phyloP scores from a whole-genome alignment of 129 eudicot species.

The Tanacetum coccineum region DNA sequence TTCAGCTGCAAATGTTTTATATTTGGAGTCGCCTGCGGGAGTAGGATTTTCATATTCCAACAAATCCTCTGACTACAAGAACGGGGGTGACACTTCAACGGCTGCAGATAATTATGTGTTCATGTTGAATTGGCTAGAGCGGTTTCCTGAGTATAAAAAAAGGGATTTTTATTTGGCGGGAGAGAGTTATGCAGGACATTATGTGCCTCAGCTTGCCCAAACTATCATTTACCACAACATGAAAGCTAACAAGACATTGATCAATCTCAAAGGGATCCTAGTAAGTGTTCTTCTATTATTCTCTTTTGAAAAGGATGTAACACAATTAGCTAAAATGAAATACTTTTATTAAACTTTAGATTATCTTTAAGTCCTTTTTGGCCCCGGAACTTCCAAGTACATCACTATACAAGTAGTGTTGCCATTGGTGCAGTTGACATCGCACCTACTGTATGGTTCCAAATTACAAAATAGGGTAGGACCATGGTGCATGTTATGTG shows the following conservation, averaged over 20 bases:
- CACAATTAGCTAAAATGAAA: neutral
- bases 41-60: conserved; percentile 83
- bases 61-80: conserved; percentile 43
- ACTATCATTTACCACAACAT: conserved; percentile 58
- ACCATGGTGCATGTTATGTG: conserved; percentile 34
- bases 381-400: conserved; percentile 11
- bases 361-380: neutral
- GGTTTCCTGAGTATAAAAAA: conserved; percentile 67
- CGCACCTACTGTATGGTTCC: conserved; percentile 17
- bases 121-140: conserved; percentile 68
- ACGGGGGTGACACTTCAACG: conserved; percentile 50
- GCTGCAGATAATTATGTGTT: conserved; percentile 60
- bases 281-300: conserved; percentile 37
- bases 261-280: conserved; percentile 83
- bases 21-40: conserved; percentile 88
- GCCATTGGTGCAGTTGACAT: conserved; percentile 10
- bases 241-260: conserved; percentile 39
- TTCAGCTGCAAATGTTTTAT: conserved; percentile 66
- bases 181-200: conserved; percentile 82
- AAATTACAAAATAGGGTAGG: conserved; percentile 28
- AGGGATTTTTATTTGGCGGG: conserved; percentile 69
- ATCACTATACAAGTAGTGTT: neutral
- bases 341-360: neutral
- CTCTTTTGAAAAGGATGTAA: neutral
- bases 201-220: conserved; percentile 91